Evolutionary conservation across 768 basidiomycete genomes (phyloP).

Genomic region (Pholiota molesta): DNA sequence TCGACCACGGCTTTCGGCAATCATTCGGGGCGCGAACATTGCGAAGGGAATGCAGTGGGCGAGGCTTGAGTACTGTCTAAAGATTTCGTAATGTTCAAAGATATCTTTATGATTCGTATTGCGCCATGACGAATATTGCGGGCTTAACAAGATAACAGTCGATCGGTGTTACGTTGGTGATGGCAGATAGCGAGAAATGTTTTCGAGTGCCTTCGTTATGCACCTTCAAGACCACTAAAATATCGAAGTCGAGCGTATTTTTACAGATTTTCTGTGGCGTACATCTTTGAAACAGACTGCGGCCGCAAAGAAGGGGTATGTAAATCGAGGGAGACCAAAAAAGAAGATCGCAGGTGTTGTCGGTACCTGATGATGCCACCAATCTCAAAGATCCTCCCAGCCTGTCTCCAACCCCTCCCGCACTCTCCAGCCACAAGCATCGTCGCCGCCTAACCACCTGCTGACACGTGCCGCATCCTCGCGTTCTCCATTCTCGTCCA

Average conservation of each 20-base stretch:
- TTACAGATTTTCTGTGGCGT: background rate
- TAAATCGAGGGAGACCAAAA: conserved; percentile 1
- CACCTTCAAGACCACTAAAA: background rate
- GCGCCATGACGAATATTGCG: background rate
- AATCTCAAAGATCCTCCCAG: conserved; percentile 32
- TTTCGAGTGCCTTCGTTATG: background rate
- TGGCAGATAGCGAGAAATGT: background rate
- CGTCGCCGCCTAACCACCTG: conserved; percentile 62
- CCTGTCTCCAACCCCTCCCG: conserved; percentile 60
- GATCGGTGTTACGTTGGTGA: conserved; percentile 1
- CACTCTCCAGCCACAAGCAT: conserved; percentile 57
- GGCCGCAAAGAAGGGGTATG: background rate
- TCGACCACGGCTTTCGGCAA: background rate
- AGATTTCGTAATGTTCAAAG: background rate
- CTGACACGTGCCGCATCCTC: conserved; percentile 50
- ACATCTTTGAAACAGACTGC: background rate
- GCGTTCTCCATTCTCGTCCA: conserved; percentile 55
- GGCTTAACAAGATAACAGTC: background rate
- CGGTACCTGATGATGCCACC: conserved; percentile 17
- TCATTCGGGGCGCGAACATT: background rate
- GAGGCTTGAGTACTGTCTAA: background rate
- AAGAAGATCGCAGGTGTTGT: conserved; percentile 5
- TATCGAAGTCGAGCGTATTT: background rate
- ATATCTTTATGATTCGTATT: background rate
- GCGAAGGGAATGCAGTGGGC: too few species aligned